phyloP scores from a whole-genome alignment of 768 basidiomycete species.

The Chlorophyllum brunneum region DNA sequence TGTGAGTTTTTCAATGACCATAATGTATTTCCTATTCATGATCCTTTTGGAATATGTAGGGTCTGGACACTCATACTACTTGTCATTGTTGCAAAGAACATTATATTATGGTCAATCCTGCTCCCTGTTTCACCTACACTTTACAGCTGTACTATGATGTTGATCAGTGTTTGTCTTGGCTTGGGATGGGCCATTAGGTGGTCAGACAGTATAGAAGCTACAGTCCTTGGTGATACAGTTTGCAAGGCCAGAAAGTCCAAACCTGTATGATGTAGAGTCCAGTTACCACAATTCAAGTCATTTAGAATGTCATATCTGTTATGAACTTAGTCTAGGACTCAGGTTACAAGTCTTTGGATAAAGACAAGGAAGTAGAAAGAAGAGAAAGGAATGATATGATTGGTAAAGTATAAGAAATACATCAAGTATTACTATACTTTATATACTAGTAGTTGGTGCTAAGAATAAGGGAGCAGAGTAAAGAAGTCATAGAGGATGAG shows the following conservation, averaged over 20 bases:
- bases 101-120: slow-evolving; percentile 12
- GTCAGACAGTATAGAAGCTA: slow-evolving; percentile 1
- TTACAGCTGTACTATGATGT: slow-evolving; percentile 16
- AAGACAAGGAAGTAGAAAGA: no score
- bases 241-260: background rate
- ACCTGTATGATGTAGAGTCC: background rate
- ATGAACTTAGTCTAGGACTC: no score
- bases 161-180: slow-evolving; percentile 17
- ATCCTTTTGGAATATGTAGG: no score
- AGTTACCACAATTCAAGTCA: background rate
- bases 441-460: no score
- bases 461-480: no score
- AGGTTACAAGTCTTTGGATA: no score
- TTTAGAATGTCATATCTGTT: no score
- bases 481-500: no score
- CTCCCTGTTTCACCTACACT: slow-evolving; percentile 10
- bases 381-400: no score
- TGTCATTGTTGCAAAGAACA: background rate
- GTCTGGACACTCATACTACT: slow-evolving; percentile 6
- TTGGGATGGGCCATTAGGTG: slow-evolving; percentile 15
- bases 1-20: slow-evolving; percentile 5
- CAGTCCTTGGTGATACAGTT: slow-evolving; percentile 5
- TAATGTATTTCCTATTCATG: no score
- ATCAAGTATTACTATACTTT: no score
- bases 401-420: no score